Percentiles rank a stretch among this genome's conserved stretches.
Conservation (phyloP, 2,329 filamentous ascomycete species). For the Xylariales sp. region DNA sequence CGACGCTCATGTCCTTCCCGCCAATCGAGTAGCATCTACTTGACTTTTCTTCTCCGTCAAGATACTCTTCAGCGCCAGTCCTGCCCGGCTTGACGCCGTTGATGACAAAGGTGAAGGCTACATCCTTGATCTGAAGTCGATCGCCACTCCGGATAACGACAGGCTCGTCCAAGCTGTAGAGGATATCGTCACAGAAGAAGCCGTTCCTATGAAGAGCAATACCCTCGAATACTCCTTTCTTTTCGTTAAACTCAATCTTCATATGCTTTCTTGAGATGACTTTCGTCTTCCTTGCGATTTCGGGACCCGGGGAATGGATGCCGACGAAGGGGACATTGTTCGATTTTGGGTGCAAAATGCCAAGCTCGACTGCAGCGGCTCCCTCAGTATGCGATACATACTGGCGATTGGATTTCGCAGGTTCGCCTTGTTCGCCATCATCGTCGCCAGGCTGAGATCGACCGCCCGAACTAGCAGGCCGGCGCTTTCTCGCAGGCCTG, state of each 20-base stretch:
- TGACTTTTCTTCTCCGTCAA: constrained; percentile 42
- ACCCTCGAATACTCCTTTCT: constrained; percentile 61
- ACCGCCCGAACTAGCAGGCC: constrained; percentile 38
- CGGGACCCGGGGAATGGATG: constrained; percentile 65
- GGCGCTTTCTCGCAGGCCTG: constrained; percentile 40
- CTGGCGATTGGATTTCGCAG: constrained; percentile 52
- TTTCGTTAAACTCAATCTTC: constrained; percentile 65
- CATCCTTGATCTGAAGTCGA: constrained; percentile 66
- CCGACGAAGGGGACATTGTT: constrained; percentile 61
- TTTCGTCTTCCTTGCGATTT: constrained; percentile 60
- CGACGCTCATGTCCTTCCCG: constrained; percentile 68
- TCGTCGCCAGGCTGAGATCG: constrained; percentile 37
- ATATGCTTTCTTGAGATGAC: constrained; percentile 71
- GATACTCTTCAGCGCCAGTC: constrained; percentile 53
- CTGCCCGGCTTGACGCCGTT: constrained; percentile 56
- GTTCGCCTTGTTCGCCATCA: constrained; percentile 32
- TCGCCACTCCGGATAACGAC: constrained; percentile 60
- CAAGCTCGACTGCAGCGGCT: constrained; percentile 55
- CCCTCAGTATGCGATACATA: constrained; percentile 57
- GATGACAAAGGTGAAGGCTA: constrained; percentile 64
- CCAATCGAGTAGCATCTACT: constrained; percentile 49
- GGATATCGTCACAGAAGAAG: constrained; percentile 60
- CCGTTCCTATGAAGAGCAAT: constrained; percentile 60
- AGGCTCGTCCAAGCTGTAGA: constrained; percentile 44
- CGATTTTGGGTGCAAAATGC: constrained; percentile 55